Base-by-base conservation (phyloP, 2,329 filamentous ascomycete species). In the Aspergillus pseudoglaucus region DNA sequence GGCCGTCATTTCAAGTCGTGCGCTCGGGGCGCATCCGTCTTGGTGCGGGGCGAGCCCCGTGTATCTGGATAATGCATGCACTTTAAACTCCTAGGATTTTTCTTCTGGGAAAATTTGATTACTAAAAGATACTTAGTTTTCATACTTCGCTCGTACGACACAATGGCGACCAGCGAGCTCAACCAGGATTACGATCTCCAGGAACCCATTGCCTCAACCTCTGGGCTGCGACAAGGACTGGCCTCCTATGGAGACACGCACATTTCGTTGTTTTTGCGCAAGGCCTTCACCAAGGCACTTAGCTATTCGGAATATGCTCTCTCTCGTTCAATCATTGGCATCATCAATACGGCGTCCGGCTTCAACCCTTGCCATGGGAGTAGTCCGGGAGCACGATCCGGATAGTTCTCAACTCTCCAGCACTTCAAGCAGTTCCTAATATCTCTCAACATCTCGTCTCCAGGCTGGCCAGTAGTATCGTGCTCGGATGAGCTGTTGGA, bases 221-320 rank as follows among this genome's bases (percentile, higher is more conserved):
- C 71, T 0, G 84, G 84, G 5, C 71, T 88, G 25, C 77, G 82
- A 6, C 81, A 82, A 55, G 81, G 81, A 1, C 75, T 88, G 1
- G 77, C 84, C 2, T 81, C 79, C 0, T 88, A 88, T 55, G 85
- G 85, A 40, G 85, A 89, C 55, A 74, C 83, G 5, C 85, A 88
- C 65, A 88, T 89, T 69, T 85, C 83, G 0, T 75, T 88, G 1
- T 88, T 88, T 59, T 74, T 88, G 0, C 78, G 85, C 27, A 88
- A 88, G 59, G 84, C 83, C 22, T 88, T 88, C 65, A 88, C 88
- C 71, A 88, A 88, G 64, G 84, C 85, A 0, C 74, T 87, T 1
- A 85, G 85, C 0, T 88, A 87, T 63, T 82, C 80, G 49, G 85
- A 88, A 55, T 83, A 86, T 58, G 81, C 85, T 0, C 76, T 89